Evolutionary conservation across 257 asterid species (phyloP), one percentile per base, ranked within the genome.

Genomic region (Hygrophila difformis): DNA sequence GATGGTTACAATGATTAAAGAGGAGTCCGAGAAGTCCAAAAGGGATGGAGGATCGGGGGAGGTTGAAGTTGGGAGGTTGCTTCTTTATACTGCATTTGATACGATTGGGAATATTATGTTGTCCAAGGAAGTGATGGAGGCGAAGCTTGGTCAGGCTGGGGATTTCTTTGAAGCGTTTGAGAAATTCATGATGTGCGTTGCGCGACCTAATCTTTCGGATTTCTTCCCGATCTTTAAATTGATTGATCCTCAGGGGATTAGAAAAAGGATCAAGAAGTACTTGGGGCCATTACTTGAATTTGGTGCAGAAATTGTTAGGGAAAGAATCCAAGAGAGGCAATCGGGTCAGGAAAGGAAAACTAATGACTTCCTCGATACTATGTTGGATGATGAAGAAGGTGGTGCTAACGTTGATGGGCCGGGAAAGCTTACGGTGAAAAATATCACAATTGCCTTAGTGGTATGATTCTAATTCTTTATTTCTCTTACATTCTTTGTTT

Each of bases 361-460:
- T 0, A n/a, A 13, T 12, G 16, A 37, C 42, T 14, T 37, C 16
- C 8, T 37, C 18, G 16, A 37, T 1, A 0, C 18, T 18, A 12
- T 37, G 16, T 12, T 36, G 18, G 41, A 36, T 13, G 15, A 12
- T 13, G 4, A 36, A 8, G 7, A 26, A 26, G n/a, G n/a, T n/a
- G n/a, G n/a, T 24, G 29, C 7, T 34, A 34, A 34, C 3, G 29
- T 7, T 2, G 29, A 24, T 7, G 29, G 29, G 29, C 29, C 29
- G 3, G 29, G 7, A 3, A 24, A 24, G 29, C 29, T 24, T 7
- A 51, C 77, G 8, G 50, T 64, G 14, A 70, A 49, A 0, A 65
- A 75, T 19, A 59, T 75, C 51, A 52, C 49, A 18, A 49, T 68
- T 29, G 41, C 58, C 26, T 42, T 75, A 18, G 44, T 75, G 74